A percentile compares a stretch with the other conserved stretches of the same genome.
phyloP scores from a whole-genome alignment of 2,329 filamentous ascomycete genomes.

The Hymenoscyphus albidus region DNA sequence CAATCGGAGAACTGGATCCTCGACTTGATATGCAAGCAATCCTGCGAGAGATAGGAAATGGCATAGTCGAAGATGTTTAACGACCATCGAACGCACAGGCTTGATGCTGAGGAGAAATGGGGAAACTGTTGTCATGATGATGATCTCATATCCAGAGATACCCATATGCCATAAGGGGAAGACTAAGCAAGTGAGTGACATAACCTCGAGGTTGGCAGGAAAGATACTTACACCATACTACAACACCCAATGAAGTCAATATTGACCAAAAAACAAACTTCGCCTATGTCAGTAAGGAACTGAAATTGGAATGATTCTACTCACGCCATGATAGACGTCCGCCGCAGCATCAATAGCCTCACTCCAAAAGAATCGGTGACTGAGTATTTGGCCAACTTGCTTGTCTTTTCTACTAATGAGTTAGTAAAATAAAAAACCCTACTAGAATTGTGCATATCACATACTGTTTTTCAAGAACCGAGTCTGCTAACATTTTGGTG shows the following conservation, averaged over 20 bases:
- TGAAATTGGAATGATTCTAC: conserved; percentile 28
- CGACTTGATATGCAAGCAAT: conserved; percentile 73
- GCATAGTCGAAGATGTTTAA: conserved; percentile 64
- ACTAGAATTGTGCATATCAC: conserved; percentile 35
- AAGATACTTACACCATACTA: conserved; percentile 80
- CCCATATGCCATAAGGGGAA: conserved; percentile 99
- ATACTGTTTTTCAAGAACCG: conserved; percentile 70
- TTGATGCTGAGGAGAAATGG: conserved; percentile 73
- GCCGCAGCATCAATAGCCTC: conserved; percentile 77
- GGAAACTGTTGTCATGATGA: conserved; percentile 80
- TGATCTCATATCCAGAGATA: conserved; percentile 89
- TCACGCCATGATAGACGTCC: conserved; percentile 87
- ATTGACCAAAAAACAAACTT: conserved; percentile 96
- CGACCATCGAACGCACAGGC: conserved; percentile 62
- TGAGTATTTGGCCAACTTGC: conserved; percentile 65
- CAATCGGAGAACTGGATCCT: conserved; percentile 69
- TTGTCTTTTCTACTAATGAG: conserved; percentile 63
- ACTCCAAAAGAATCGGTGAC: conserved; percentile 66
- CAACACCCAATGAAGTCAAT: conserved; percentile 80
- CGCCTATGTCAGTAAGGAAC: conserved; percentile 17
- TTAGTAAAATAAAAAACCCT: conserved; percentile 29
- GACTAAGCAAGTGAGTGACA: conserved; percentile 47
- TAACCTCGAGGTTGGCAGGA: neutral
- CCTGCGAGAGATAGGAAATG: conserved; percentile 77
- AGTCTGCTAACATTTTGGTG: conserved; percentile 44